A percentile compares a stretch with the other conserved stretches of the same genome.
Conservation (phyloP, 768 basidiomycete genomes). For the Mycena rosella region DNA sequence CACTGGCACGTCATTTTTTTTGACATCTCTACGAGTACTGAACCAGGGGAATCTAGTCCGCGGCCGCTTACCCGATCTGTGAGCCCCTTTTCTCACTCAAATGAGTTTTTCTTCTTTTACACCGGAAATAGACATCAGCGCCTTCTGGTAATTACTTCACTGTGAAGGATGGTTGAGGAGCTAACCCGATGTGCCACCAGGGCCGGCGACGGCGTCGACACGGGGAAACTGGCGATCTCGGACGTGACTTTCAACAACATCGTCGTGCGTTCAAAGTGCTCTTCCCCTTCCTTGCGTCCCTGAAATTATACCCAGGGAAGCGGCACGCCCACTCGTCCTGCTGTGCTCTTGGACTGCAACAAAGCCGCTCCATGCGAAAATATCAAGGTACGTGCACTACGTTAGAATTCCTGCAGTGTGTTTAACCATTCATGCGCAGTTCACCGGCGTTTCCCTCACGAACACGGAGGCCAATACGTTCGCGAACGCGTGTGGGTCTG, state of each 20-base stretch:
- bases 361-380: slow-evolving; percentile 37
- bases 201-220: slow-evolving; percentile 33
- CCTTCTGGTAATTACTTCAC: slow-evolving; percentile 28
- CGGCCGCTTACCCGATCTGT: slow-evolving; percentile 31
- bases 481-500: slow-evolving; percentile 40
- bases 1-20: slow-evolving; percentile 9
- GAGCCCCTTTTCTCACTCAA: not conserved
- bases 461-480: slow-evolving; percentile 32
- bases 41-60: not conserved
- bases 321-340: slow-evolving; percentile 40
- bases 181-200: not conserved
- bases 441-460: slow-evolving; percentile 28
- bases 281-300: not conserved
- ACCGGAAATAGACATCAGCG: slow-evolving; percentile 31
- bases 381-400: slow-evolving; percentile 26
- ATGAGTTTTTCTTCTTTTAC: not conserved
- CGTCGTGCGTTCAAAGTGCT: slow-evolving; percentile 14
- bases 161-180: not conserved
- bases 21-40: not conserved
- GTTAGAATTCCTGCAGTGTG: not conserved
- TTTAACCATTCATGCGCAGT: slow-evolving; percentile 15
- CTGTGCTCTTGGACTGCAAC: slow-evolving; percentile 40
- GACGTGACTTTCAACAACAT: slow-evolving; percentile 34
- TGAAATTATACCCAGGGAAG: slow-evolving; percentile 31
- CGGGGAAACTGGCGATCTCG: slow-evolving; percentile 29